Evolutionary conservation across 2,329 filamentous ascomycete species (phyloP).

Genomic region (Colletotrichum cuscutae): DNA sequence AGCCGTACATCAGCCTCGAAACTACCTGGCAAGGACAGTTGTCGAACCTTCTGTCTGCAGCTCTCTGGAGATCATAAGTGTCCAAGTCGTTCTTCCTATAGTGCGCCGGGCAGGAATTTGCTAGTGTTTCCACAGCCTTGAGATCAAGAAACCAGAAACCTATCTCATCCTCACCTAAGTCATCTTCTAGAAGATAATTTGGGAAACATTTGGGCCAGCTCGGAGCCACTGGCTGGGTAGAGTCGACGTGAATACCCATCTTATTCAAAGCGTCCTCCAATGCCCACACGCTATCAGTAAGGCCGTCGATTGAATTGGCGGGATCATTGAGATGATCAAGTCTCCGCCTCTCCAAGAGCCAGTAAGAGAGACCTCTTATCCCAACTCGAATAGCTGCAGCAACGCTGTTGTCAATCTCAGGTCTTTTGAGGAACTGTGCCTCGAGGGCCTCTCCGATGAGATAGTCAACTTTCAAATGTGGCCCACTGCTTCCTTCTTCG

Average conservation of each 20-base stretch:
- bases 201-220: background rate
- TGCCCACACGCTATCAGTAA: too few relatives aligned
- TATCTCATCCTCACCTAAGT: fast-evolving
- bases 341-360: fast-evolving
- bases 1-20: background rate
- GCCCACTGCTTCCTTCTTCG: background rate
- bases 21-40: background rate
- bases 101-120: too few relatives aligned
- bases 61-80: too few relatives aligned
- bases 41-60: too few relatives aligned
- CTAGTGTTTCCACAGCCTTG: too few relatives aligned
- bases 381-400: background rate
- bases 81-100: too few relatives aligned
- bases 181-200: too few relatives aligned
- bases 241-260: background rate
- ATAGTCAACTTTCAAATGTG: background rate
- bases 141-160: too few relatives aligned
- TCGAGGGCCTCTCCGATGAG: background rate
- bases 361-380: background rate
- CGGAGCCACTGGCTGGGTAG: background rate
- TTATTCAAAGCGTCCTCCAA: background rate
- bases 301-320: background rate
- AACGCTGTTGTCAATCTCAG: background rate
- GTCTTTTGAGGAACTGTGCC: background rate
- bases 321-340: fast-evolving